Base-by-base conservation (phyloP, 495 filamentous ascomycete species). In the Sordaria brevicollis region DNA sequence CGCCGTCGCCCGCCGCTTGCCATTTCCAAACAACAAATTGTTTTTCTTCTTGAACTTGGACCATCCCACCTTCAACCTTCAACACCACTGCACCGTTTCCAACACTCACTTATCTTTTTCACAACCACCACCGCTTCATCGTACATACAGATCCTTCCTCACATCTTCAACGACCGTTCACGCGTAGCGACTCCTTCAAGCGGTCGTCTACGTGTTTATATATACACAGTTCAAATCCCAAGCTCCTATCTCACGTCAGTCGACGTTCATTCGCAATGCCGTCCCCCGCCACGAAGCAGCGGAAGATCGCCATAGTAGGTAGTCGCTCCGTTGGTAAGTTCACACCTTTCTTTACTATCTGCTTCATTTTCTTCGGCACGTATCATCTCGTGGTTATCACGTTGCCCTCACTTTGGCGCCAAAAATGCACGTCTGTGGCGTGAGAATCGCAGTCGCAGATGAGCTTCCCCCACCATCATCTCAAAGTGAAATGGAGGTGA, bases 251-350 rank as follows among this genome's bases (percentile, higher is more conserved):
- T 25, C 25, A 31, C 25, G 49, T 62, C 25, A 17, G 49, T 62
- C 33, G 49, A 62, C 49, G 13, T 62, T 33, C 25, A 15, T 62
- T 62, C 49, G 13, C 49, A 79, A 96, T 96, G 91, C 89, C 93
- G 76, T 81, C 74, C 43, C 67, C 91, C 69, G 89, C 92, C 62
- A 88, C 93, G 41, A 98, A 97, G 79, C 94, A 97, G 85, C 84
- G 95, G 70, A 99, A 99, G 85, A 94, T 99, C 79, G 95, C 95
- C 75, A 93, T 99, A 77, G 95, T 98, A 43, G 95, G 95, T 81
- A 97, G 92, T 82, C 91, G 96, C 75, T 96, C 96, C 71, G 95
- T 99, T 76, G 95, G 95, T 97, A 88, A 67, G 91, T 72, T 25
- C 25, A 77, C 67, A 36, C 49, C 41, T 37, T 68, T 8, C n/a